Evolutionary conservation across 495 filamentous ascomycete species (phyloP).

Genomic region (Daldinia loculata): DNA sequence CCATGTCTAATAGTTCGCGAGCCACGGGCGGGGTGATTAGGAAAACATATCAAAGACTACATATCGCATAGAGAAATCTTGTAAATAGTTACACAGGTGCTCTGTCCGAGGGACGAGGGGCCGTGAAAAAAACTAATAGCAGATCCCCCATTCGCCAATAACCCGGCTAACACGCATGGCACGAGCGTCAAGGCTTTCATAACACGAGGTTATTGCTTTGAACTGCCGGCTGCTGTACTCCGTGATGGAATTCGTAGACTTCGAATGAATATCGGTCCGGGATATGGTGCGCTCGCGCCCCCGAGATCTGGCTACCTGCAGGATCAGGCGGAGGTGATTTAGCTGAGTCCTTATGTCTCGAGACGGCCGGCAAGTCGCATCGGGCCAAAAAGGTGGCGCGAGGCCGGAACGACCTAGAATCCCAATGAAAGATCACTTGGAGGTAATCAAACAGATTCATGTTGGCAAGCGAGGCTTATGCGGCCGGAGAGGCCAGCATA

Average conservation of each 20-base stretch:
- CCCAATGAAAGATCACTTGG: slow-evolving; percentile 1
- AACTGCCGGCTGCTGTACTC: background rate
- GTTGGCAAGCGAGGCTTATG: slow-evolving; percentile 33
- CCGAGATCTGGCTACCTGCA: slow-evolving; percentile 40
- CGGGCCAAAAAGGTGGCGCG: background rate
- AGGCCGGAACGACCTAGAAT: background rate
- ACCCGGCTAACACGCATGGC: background rate
- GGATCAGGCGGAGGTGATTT: slow-evolving; percentile 17
- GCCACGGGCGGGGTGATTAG: no score
- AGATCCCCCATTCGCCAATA: background rate
- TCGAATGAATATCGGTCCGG: background rate
- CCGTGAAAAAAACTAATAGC: background rate
- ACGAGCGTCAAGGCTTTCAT: background rate
- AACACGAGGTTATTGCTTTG: background rate
- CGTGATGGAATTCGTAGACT: background rate
- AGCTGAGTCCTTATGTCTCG: slow-evolving; percentile 9
- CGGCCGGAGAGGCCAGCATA: slow-evolving; percentile 5
- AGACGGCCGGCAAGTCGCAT: slow-evolving; percentile 1
- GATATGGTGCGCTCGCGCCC: background rate
- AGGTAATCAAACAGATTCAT: slow-evolving; percentile 11
- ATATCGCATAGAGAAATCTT: background rate
- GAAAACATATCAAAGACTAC: no score
- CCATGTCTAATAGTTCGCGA: background rate
- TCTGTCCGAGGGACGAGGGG: background rate
- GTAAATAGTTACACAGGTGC: background rate